Evolutionary conservation across 2,329 filamentous ascomycete genomes (phyloP).

Genomic region (Paracoccidioides brasiliensis): DNA sequence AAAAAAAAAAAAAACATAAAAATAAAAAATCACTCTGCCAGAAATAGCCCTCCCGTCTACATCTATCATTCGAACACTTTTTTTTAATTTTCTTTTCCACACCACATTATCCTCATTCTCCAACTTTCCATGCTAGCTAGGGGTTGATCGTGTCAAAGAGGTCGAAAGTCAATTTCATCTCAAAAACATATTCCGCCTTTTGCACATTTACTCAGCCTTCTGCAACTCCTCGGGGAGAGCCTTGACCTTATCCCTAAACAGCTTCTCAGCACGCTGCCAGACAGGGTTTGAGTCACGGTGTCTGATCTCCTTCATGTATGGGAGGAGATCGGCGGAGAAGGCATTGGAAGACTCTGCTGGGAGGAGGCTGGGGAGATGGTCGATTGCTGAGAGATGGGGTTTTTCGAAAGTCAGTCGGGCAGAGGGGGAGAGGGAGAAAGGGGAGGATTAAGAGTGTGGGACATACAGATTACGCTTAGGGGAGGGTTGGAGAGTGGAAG

Average conservation of each 20-base stretch:
- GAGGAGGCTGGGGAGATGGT: conserved; percentile 71
- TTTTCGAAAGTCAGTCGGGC: not conserved
- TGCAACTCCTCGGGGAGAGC: conserved; percentile 43
- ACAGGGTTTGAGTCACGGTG: conserved; percentile 57
- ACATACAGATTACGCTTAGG: conserved; percentile 59
- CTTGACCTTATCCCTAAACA: conserved; percentile 71
- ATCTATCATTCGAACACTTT: too few species aligned
- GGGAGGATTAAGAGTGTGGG: not conserved
- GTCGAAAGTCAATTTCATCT: not conserved
- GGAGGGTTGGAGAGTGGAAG: conserved; percentile 49
- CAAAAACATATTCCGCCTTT: not conserved
- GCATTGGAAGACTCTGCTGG: conserved; percentile 78
- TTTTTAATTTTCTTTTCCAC: too few species aligned
- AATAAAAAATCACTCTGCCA: too few species aligned
- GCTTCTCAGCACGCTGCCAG: conserved; percentile 73
- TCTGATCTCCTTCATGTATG: conserved; percentile 64
- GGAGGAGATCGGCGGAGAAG: conserved; percentile 66
- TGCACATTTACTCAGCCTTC: not conserved
- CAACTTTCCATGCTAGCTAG: too few species aligned
- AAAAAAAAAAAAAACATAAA: too few species aligned
- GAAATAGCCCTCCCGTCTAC: too few species aligned
- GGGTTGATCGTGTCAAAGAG: too few species aligned
- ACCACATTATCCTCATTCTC: too few species aligned
- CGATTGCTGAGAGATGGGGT: conserved; percentile 38
- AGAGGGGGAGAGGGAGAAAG: not conserved